These are phyloP conservation scores for Chlamydomonas sp. DNA, from an alignment of 139 green algal species.

Conservation along the genomic window DNA sequence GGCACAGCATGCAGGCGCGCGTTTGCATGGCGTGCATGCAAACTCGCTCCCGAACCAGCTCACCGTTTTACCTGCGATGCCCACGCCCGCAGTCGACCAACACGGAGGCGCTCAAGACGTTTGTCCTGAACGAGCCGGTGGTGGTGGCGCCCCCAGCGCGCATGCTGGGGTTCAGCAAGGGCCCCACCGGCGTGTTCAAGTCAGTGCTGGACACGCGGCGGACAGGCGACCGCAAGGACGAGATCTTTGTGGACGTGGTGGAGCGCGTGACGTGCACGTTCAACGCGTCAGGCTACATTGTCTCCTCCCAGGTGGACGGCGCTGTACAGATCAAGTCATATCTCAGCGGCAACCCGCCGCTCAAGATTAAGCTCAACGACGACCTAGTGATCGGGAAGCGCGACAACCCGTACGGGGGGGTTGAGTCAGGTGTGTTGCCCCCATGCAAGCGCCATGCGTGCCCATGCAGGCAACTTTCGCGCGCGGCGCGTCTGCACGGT, in stretches of 20 bases:
- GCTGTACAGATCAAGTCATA: constrained; percentile 66
- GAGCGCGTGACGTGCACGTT: constrained; percentile 91
- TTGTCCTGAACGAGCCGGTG: constrained; percentile 87
- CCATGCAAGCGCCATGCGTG: no score
- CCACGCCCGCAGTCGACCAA: constrained; percentile 82
- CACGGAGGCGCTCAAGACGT: constrained; percentile 86
- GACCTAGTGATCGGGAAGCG: constrained; percentile 68
- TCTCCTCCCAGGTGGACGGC: constrained; percentile 65
- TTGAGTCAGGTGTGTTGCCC: constrained; percentile 2
- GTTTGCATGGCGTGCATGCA: no score
- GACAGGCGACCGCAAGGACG: constrained; percentile 56
- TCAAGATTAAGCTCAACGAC: constrained; percentile 84
- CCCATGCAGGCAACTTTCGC: no score
- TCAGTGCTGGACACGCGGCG: constrained; percentile 73
- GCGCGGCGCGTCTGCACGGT: no score
- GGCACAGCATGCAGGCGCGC: no score
- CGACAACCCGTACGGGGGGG: constrained; percentile 23
- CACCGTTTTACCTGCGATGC: no score
- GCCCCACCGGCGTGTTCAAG: constrained; percentile 81
- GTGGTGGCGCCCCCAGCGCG: constrained; percentile 34
- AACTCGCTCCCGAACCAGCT: no score
- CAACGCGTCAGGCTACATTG: constrained; percentile 69
- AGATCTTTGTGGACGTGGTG: constrained; percentile 99
- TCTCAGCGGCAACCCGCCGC: constrained; percentile 70
- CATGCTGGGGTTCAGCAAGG: constrained; percentile 38